Base-by-base conservation (phyloP, 352 stramenopile species). In the Saprolegnia parasitica region DNA sequence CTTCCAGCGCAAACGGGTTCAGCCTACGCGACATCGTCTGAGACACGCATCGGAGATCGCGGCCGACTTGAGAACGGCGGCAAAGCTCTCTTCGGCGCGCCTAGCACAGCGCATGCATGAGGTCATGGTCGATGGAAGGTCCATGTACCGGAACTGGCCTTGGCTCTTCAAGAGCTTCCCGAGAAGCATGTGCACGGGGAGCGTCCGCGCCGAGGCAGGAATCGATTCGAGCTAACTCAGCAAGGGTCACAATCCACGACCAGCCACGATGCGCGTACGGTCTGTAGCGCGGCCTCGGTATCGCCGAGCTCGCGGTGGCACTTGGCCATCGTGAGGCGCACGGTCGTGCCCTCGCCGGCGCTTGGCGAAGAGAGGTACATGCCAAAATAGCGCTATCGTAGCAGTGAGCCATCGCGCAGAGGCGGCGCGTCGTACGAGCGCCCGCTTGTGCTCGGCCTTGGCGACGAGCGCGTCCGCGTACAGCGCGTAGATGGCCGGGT, bases 1-100 rank as follows among this genome's bases (percentile, higher is more conserved):
- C 86, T 73, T 94, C 86, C 21, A 94, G 62, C 21, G 86, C 86
- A 52, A 92, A 94, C 37, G 86, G 84, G 61, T 91, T 92, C 45
- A 83, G 74, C 56, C 74, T 73, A 54, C 13, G 5, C 24, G 20
- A 54, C 49, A 15, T 4, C 67, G 26, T 60, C 13, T 16, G 39
- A 4, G 20, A 32, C 18, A 9, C 13, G 18, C 40, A 16, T 29
- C 26, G 16, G 18, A 8, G 42, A 72, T 32, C 13, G 24, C 58
- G n/a, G 42, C 65, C 21, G 20, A 78, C 60, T 68, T 65, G 18
- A 94, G 71, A 13, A 82, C 86, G 56, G 56, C 47, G 18, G 64
- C 71, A 63, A 89, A 94, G 55, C 73, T 74, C 24, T 86, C 79
- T 61, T 94, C 81, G 0, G 84, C 86, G 55, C 90, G 84, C 57